These are phyloP conservation scores for Talaromyces sp. DNA, from an alignment of 2,329 filamentous ascomycete species.

Conservation along the genomic window DNA sequence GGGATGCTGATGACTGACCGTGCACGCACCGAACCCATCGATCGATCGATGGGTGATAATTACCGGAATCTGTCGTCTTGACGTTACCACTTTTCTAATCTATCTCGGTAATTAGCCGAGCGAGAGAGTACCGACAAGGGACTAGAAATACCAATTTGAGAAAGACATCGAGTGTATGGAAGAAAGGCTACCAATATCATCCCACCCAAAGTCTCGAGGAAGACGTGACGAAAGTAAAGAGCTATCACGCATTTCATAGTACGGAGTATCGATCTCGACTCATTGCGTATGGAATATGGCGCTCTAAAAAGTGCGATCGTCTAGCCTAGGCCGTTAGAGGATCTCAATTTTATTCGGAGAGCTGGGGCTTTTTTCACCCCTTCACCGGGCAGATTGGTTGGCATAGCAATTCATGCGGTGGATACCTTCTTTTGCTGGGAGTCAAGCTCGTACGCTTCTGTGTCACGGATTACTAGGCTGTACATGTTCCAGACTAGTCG, in stretches of 20 bases:
- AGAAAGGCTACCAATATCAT: not conserved
- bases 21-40: conserved; percentile 12
- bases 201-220: not conserved
- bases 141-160: not conserved
- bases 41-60: conserved; percentile 5
- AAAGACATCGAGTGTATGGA: not conserved
- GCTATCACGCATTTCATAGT: not conserved
- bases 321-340: conserved; percentile 5
- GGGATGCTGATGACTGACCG: conserved; percentile 11
- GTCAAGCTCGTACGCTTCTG: not conserved
- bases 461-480: not conserved
- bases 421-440: not conserved
- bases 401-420: not conserved
- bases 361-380: not conserved
- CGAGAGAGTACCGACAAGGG: not conserved
- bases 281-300: not conserved
- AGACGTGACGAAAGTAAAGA: not conserved
- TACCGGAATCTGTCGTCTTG: not conserved
- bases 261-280: not conserved
- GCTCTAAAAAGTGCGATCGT: not conserved
- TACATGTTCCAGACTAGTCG: not conserved
- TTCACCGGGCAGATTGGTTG: not conserved
- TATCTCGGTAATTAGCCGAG: not conserved
- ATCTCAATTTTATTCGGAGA: conserved; percentile 5
- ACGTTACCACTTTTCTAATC: not conserved